These are phyloP conservation scores for Chalciporus piperatus DNA, from an alignment of 768 basidiomycete genomes.

Conservation along the genomic window DNA sequence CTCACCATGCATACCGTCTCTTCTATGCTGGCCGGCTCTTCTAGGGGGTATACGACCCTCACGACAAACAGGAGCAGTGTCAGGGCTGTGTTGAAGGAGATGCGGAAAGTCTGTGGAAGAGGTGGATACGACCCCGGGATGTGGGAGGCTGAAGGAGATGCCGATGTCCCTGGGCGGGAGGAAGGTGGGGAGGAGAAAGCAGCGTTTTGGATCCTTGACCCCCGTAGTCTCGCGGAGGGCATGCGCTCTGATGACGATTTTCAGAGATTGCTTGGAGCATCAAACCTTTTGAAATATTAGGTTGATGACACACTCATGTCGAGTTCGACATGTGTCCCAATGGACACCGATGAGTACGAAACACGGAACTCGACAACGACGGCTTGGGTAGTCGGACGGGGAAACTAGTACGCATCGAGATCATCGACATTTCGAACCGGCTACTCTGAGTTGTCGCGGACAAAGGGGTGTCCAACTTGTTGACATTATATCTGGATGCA, in stretches of 20 bases:
- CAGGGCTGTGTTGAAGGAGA: constrained; percentile 67
- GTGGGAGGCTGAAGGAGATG: constrained; percentile 25
- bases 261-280: neutral
- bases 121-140: constrained; percentile 10
- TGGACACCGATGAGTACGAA: no score
- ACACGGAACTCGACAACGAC: no score
- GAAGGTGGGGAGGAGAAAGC: constrained; percentile 20
- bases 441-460: no score
- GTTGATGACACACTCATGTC: no score
- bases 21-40: constrained; percentile 68
- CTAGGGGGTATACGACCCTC: constrained; percentile 77
- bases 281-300: no score
- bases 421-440: no score
- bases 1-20: constrained; percentile 77
- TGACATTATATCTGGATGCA: no score
- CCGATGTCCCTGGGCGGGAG: neutral
- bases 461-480: no score
- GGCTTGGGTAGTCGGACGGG: no score
- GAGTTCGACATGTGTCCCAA: no score
- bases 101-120: constrained; percentile 35
- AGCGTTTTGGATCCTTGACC: constrained; percentile 75
- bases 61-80: constrained; percentile 84
- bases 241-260: constrained; percentile 34
- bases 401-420: no score
- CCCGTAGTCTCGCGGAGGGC: constrained; percentile 73